Base-by-base conservation (phyloP, 2,329 filamentous ascomycete species). In the Ascochyta clinopodiicola region DNA sequence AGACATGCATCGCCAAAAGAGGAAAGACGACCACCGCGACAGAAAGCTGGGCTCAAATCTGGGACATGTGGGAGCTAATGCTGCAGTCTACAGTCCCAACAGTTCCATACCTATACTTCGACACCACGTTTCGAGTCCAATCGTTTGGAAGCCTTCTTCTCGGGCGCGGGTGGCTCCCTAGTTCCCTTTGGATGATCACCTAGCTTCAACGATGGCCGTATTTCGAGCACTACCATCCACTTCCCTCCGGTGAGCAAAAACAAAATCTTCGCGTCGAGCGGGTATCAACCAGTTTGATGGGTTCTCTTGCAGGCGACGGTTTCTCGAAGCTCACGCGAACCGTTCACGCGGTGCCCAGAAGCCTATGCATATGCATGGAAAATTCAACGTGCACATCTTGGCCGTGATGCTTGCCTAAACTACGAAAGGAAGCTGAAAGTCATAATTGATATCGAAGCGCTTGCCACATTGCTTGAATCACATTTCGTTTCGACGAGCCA, bases 71-170 rank as follows among this genome's bases (percentile, higher is more conserved):
- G 13, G 21, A 37, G 45, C 52, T 50, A 55, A 45, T 25, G 40
- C 42, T 42, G 45, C 46, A 50, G 27, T 46, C n/a, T 39, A 29
- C 40, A 17, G 19, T 40, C 40, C 31, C 52, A 55, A 50, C 52
- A 45, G 45, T 55, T 55, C 40, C 45, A 45, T 12, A 19, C n/a
- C 40, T 21, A 22, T 37, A 13, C n/a, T 25, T 34, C 27, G 31
- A 44, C 45, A 37, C 15, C 35, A 44, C 25, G 19, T 44, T 43
- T 15, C 31, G 19, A 21, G 7, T 13, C 25, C 34, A 42, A 15
- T 1, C 17, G 37, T 36, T 21, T 43, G 29, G 50, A 35, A 47
- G 31, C 51, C 24, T 34, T 6, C 38, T 38, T 48, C 31, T 53
- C 43, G 37, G 36, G 37, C 43, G 37, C 37, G 32, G 44, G 34